Conservation (phyloP, 768 basidiomycete genomes). For the Podaxis carcinomalis region DNA sequence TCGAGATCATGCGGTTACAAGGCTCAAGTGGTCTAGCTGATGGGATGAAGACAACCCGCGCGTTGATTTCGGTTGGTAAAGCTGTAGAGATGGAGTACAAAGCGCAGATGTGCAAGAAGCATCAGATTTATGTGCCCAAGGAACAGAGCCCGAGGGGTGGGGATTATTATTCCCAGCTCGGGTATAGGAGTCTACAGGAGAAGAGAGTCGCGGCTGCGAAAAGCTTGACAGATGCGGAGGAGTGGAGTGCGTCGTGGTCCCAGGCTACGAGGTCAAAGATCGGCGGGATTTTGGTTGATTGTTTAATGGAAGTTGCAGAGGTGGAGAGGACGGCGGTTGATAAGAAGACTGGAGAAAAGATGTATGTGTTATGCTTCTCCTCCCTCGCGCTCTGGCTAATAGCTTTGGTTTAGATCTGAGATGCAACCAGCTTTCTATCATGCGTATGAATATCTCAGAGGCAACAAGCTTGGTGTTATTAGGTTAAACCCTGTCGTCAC, state of each 20-base stretch:
- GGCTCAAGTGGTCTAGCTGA: conserved; percentile 72
- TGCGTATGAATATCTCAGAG: conserved; percentile 89
- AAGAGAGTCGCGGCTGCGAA: conserved; percentile 64
- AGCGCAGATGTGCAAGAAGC: conserved; percentile 68
- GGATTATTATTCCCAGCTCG: conserved; percentile 53
- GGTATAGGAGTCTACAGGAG: conserved; percentile 58
- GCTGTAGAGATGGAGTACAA: conserved; percentile 92
- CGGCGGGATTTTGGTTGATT: conserved; percentile 79
- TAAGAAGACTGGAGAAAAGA: conserved; percentile 51
- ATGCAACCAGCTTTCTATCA: conserved; percentile 89
- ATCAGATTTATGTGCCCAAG: conserved; percentile 49
- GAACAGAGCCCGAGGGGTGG: conserved; percentile 23
- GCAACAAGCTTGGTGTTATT: conserved; percentile 90
- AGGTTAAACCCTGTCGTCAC: conserved; percentile 79
- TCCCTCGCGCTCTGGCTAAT: conserved; percentile 1
- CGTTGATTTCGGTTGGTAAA: conserved; percentile 73
- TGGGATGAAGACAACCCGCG: conserved; percentile 88
- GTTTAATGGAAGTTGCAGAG: conserved; percentile 79
- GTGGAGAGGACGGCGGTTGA: conserved; percentile 59
- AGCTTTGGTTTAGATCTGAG: conserved; percentile 48
- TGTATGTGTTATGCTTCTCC: conserved; percentile 42
- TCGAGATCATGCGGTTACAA: conserved; percentile 81
- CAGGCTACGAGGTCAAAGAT: conserved; percentile 71
- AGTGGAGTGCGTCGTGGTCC: conserved; percentile 82
- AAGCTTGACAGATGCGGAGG: conserved; percentile 60